These are phyloP conservation scores for Trichoderma asperelloides DNA, from an alignment of 495 filamentous ascomycete species.

Conservation along the genomic window DNA sequence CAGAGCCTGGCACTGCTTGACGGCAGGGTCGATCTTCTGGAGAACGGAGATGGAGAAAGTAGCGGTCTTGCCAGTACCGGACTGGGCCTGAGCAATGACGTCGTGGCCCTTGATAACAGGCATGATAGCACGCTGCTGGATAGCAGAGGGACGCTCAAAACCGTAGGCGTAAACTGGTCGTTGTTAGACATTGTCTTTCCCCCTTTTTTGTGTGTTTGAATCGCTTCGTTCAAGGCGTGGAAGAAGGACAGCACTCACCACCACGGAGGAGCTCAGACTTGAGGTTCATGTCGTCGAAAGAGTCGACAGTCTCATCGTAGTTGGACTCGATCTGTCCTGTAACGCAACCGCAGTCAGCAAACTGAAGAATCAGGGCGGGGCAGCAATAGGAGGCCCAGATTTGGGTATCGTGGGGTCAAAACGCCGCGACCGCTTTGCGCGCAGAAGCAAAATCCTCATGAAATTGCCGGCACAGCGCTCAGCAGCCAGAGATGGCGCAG, in stretches of 20 bases:
- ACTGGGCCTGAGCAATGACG: conserved; percentile 98
- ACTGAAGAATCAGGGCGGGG: not conserved
- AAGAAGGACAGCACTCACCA: conserved; percentile 27
- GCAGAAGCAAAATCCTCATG: not conserved
- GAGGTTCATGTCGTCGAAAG: conserved; percentile 95
- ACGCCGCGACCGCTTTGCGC: not conserved
- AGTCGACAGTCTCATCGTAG: conserved; percentile 99
- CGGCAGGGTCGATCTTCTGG: conserved; percentile 78
- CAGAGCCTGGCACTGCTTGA: conserved; percentile 86
- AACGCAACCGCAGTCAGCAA: conserved; percentile 11
- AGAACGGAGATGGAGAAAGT: conserved; percentile 98
- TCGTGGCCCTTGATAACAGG: conserved; percentile 99
- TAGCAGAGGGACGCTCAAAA: conserved; percentile 98
- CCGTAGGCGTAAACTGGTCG: conserved; percentile 87
- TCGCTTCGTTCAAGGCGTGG: not conserved
- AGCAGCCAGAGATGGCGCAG: not conserved
- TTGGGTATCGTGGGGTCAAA: conserved; percentile 9
- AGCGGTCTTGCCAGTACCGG: conserved; percentile 96
- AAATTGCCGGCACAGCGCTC: not conserved
- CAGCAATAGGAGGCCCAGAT: not conserved
- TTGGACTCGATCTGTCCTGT: conserved; percentile 98
- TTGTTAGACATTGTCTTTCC: conserved; percentile 40
- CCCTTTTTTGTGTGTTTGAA: not conserved
- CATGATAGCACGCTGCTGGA: conserved; percentile 99
- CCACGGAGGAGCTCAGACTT: conserved; percentile 95